A percentile compares a stretch with the other conserved stretches of the same genome.
These are phyloP conservation scores for Trichophyton schoenleinii DNA, from an alignment of 2,329 filamentous ascomycete genomes.

Conservation along the genomic window DNA sequence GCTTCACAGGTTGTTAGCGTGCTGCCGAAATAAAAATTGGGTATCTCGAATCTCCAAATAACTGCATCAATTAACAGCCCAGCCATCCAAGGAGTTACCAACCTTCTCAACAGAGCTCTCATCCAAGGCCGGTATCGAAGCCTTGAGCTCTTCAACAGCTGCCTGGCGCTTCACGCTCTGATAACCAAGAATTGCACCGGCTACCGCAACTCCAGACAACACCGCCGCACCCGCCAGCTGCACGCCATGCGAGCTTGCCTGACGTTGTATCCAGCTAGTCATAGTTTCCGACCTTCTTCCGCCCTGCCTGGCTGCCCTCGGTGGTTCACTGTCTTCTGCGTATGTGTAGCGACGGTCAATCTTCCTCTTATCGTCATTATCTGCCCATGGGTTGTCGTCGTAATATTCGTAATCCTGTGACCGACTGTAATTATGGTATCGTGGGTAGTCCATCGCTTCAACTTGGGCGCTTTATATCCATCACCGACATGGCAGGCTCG, in stretches of 20 bases:
- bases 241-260: conserved; percentile 28
- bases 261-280: conserved; percentile 35
- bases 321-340: not conserved
- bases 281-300: conserved; percentile 18
- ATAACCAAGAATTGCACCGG: conserved; percentile 43
- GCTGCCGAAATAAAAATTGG: not conserved
- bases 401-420: conserved; percentile 6
- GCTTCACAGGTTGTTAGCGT: conserved; percentile 33
- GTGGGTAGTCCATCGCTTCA: not conserved
- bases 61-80: not conserved
- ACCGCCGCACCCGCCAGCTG: conserved; percentile 34
- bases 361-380: conserved; percentile 4
- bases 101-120: conserved; percentile 42
- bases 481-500: not conserved
- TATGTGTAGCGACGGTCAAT: not conserved
- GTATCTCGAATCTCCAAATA: not conserved
- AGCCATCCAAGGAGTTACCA: conserved; percentile 2
- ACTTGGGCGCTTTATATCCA: not conserved
- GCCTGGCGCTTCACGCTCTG: conserved; percentile 45
- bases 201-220: conserved; percentile 33
- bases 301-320: not conserved
- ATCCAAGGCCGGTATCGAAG: conserved; percentile 44
- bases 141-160: conserved; percentile 46
- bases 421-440: conserved; percentile 1
- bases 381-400: not conserved